Evolutionary conservation across 1,139 yeast genomes (phyloP), one percentile per base, ranked within the genome.

Genomic region (Debaryomyces singareniensis): DNA sequence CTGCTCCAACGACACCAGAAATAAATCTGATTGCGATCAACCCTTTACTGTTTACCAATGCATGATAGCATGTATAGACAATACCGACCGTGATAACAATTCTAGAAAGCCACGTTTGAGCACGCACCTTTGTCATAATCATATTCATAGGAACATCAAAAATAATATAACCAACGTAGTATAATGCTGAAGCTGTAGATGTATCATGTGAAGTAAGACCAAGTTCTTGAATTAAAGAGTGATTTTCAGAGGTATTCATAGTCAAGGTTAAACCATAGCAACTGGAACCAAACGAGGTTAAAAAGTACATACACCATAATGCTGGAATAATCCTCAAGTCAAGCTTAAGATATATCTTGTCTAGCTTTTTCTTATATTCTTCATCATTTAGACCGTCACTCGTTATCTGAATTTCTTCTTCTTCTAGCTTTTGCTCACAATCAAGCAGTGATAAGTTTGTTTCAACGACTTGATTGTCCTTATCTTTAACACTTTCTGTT

Each of bases 91-190:
- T 67, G 28, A 82, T 62, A 18, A 83, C 81, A 42, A 82, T 84
- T 54, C 95, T 73, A 3, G 86, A 68, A 37, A 85, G 61, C 95
- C 95, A 85, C 2, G 84, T 71, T 45, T 85, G 93, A 1, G 95
- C 94, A 25, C 87, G 78, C 7, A 84, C 71, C 36, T 68, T 65
- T n/a, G 95, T 84, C 94, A 85, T 84, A 31, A 76, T 56, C 46
- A 85, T 66, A 54, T 85, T 85, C 91, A 84, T 83, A 15, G 95
- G 95, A 20, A 84, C 78, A 53, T 85, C 95, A 48, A 85, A 85
- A 28, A 85, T 61, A 41, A 85, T 84, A 51, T 73, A 82, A 4
- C 91, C 95, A 18, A 85, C 95, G 44, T 77, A 84, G 60, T 81
- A 80, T 29, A 85, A 63, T 0, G 95, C 94, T 15, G 83, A 76